Percentiles rank a stretch among this genome's conserved stretches.
These are phyloP conservation scores for Monilinia fructigena DNA, from an alignment of 2,329 filamentous ascomycete species.

Conservation along the genomic window DNA sequence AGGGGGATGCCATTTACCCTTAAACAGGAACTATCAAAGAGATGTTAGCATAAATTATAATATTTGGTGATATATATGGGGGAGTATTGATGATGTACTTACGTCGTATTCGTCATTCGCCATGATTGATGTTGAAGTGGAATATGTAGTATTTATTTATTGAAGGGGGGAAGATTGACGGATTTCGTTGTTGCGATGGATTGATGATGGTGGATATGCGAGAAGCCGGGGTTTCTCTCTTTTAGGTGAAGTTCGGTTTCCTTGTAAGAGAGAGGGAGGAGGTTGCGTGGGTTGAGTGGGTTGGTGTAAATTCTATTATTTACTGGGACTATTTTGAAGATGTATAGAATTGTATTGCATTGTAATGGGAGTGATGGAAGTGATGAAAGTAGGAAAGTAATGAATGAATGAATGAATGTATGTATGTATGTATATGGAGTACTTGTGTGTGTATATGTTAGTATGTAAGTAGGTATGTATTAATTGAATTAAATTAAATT, in stretches of 20 bases:
- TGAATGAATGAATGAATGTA: too few species aligned
- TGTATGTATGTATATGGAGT: too few species aligned
- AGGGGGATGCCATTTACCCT: slow-evolving; percentile 60
- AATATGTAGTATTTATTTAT: slow-evolving; percentile 29
- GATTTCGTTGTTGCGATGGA: slow-evolving; percentile 25
- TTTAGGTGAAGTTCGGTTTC: background rate
- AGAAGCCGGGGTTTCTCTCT: slow-evolving; percentile 14
- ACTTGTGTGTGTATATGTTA: too few species aligned
- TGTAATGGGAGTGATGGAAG: too few species aligned
- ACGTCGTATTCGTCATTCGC: slow-evolving; percentile 99
- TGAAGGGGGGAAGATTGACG: slow-evolving; percentile 19
- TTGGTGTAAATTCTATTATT: too few species aligned
- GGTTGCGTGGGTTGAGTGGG: too few species aligned
- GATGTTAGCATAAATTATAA: slow-evolving; percentile 38
- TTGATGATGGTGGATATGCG: slow-evolving; percentile 25
- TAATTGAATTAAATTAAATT: too few species aligned
- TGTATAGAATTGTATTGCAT: too few species aligned
- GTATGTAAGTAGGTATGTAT: too few species aligned
- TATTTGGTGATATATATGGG: background rate
- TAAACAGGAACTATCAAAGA: slow-evolving; percentile 85
- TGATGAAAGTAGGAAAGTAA: too few species aligned
- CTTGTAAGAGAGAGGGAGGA: background rate
- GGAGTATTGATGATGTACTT: slow-evolving; percentile 46
- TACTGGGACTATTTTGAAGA: too few species aligned
- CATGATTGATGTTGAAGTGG: slow-evolving; percentile 59